These are phyloP conservation scores for Pilatotrama ljubarskyi DNA, from an alignment of 768 basidiomycete genomes.

Conservation along the genomic window DNA sequence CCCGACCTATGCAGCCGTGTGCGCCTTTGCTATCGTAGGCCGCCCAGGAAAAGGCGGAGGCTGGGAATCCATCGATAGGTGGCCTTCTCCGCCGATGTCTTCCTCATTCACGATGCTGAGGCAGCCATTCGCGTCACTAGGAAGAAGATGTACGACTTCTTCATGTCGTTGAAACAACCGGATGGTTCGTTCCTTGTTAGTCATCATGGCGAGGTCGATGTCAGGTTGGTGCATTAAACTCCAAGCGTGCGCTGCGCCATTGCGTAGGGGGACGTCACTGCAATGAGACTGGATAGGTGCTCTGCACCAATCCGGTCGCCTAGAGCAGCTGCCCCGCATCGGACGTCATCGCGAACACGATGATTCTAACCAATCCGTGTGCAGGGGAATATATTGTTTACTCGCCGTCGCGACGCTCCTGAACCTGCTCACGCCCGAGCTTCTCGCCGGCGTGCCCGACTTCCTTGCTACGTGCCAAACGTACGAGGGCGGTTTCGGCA, in stretches of 20 bases:
- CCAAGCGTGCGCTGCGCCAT: too few relatives aligned
- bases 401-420: slow-evolving; percentile 81
- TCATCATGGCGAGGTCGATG: slow-evolving; percentile 88
- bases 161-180: slow-evolving; percentile 87
- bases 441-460: slow-evolving; percentile 69
- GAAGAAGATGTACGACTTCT: slow-evolving; percentile 79
- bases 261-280: too few relatives aligned
- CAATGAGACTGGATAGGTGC: too few relatives aligned
- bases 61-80: slow-evolving; percentile 89
- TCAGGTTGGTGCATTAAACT: slow-evolving; percentile 56
- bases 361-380: background rate
- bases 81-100: background rate
- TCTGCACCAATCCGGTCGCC: too few relatives aligned
- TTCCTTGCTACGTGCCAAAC: slow-evolving; percentile 94
- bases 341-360: background rate
- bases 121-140: slow-evolving; percentile 35
- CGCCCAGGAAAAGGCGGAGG: slow-evolving; percentile 70
- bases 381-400: slow-evolving; percentile 92
- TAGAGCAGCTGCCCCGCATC: background rate
- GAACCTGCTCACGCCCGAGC: slow-evolving; percentile 85
- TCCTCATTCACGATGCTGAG: background rate
- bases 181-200: slow-evolving; percentile 95
- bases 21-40: slow-evolving; percentile 80
- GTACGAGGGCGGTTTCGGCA: slow-evolving; percentile 89
- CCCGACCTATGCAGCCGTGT: slow-evolving; percentile 88